Base-by-base conservation (phyloP, 345 rosid species). In the Salix suchowensis region DNA sequence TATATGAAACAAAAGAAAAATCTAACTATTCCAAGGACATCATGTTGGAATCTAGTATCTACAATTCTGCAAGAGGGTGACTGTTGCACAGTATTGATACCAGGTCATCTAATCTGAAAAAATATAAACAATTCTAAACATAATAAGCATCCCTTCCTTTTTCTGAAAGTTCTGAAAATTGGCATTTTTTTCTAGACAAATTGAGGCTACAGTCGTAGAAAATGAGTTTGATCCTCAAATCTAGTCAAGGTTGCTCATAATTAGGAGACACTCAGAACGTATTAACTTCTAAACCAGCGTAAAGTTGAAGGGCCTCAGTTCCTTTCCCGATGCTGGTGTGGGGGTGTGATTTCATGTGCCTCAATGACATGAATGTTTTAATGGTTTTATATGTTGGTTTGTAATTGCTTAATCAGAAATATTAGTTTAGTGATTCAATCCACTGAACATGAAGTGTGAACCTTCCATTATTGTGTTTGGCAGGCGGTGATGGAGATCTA, bases 401-500 rank as follows among this genome's bases (percentile, higher is more conserved):
- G 11, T 72, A 58, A 64, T 58, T 60, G 26, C 34, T 32, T 46
- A 46, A 32, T 46, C 19, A 40, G 72, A 21, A 42, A 42, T 15
- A 23, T 24, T 23, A 15, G 48, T 46, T 72, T 42, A 70, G 50
- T 62, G 4, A 24, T 44, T 52, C 44, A 13, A 15, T 48, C 39
- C 48, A n/a, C 34, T 60, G n/a, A 44, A 70, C 76, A 16, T 50
- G 18, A 34, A 54, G 30, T 58, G 58, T 68, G 61, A 73, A 65
- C 36, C 28, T 68, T 71, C 54, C 77, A 8, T 73, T 60, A 23
- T 72, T 68, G 37, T 74, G 71, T 71, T 73, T 82, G 79, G 82
- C 94, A 96, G 99, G 98, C 98, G 1, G 91, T 93, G 81, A 87
- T 92, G 96, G 99, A 96, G 87, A 87, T 96, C 71, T 96, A 96